Evolutionary conservation across 2,329 filamentous ascomycete species (phyloP).

Genomic region (Fusarium sp.): DNA sequence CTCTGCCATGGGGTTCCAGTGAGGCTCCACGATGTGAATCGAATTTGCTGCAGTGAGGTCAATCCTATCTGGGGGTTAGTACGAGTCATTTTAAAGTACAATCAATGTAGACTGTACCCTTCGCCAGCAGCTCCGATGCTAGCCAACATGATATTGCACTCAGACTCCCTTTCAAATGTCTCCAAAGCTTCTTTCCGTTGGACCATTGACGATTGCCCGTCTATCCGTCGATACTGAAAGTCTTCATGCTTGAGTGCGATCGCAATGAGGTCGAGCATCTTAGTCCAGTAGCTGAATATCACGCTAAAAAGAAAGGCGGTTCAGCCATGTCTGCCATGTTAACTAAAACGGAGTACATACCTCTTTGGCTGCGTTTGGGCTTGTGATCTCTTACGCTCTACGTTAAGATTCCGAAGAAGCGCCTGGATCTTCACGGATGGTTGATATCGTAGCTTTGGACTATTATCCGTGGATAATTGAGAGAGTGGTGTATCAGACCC

Average conservation of each 20-base stretch:
- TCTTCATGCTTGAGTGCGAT: background rate
- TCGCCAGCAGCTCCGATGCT: constrained; percentile 3
- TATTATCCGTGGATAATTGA: background rate
- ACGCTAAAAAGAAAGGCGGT: background rate
- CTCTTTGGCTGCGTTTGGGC: background rate
- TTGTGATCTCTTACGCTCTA: background rate
- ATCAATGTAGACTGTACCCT: background rate
- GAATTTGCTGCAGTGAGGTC: background rate
- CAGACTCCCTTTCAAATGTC: background rate
- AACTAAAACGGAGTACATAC: background rate
- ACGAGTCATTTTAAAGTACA: background rate
- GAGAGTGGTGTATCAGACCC: background rate
- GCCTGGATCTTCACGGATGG: background rate
- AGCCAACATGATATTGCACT: background rate
- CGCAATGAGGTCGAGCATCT: background rate
- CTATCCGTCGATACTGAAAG: background rate
- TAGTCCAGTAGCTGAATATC: background rate
- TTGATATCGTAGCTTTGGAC: background rate
- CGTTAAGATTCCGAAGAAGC: background rate
- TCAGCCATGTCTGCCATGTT: no score
- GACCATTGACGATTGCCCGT: background rate
- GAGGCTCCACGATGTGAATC: background rate
- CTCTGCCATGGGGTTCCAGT: background rate
- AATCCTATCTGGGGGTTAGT: background rate
- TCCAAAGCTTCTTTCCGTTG: background rate